Base-by-base conservation (phyloP, 2,329 filamentous ascomycete species). In the Penicillium fuscoglaucum region DNA sequence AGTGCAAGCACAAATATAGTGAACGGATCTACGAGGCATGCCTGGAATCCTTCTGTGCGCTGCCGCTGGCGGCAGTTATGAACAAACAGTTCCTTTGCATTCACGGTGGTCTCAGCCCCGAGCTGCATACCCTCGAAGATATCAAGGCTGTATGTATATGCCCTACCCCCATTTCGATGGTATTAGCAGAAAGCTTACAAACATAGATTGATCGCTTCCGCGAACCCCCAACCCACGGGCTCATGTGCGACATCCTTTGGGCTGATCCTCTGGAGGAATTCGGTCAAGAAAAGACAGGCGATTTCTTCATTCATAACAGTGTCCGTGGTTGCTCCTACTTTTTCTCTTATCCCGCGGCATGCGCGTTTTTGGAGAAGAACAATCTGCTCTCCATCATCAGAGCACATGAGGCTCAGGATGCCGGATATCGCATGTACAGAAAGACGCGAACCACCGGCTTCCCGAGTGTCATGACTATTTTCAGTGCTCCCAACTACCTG, bases 31-130 rank as follows among this genome's bases (percentile, higher is more conserved):
- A 99, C 76, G 93, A 99, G 72, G 93, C 95, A 57, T 98, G 95
- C 80, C 96, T 97, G 87, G 93, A 99, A 66, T 96, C 95, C 0
- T 99, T 99, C 83, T 99, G 95, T 80, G 84, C 89, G 64, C 81
- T 99, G 63, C 95, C 95, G 31, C 82, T 99, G 68, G 95, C 95
- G 57, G 95, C 95, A 29, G 88, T 99, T 67, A 99, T 99, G 95
- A 99, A 99, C 85, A 99, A 99, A 83, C 95, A 99, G 77, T 99
- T 99, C 78, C 81, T 99, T 67, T 99, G 95, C 76, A 98, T 99
- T 69, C 95, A 99, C 75, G 95, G 95, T 71, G 95, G 95, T 63
- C 81, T 99, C 68, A 97, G 93, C 75, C 95, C 95, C 7, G 95
- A 99, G 78, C 81, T 99, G 62, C 93, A 98, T 76, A 97, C 93